phyloP scores from a whole-genome alignment of 75 land plant genomes.

The Pinus tabuliformis region DNA sequence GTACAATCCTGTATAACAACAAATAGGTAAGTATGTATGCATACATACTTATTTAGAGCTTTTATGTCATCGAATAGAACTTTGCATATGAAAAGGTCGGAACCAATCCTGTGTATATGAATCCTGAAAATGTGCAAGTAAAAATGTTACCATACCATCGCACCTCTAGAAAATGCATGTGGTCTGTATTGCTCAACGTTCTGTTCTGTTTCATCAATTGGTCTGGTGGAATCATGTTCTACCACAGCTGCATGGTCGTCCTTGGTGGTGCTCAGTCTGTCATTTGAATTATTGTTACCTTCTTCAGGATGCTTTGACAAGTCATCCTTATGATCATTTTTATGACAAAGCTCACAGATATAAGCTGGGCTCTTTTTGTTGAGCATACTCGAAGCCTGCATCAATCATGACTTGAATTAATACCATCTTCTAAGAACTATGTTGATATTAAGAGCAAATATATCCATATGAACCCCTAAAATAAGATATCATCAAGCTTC shows the following conservation, averaged over 20 bases:
- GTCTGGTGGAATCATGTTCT: constrained; percentile 6
- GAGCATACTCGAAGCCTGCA: constrained; percentile 2
- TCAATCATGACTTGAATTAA: constrained; percentile 4
- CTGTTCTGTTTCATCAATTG: constrained; percentile 8
- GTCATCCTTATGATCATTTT: constrained; percentile 34
- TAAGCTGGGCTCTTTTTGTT: constrained; percentile 12
- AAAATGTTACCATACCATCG: constrained; percentile 7
- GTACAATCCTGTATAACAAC: background rate
- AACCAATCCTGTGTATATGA: background rate
- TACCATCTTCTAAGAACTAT: background rate
- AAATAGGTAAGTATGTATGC: background rate
- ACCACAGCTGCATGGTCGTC: background rate
- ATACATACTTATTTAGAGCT: background rate
- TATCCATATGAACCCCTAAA: background rate
- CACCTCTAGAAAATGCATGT: background rate
- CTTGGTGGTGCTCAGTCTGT: background rate
- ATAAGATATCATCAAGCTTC: background rate
- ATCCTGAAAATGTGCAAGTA: background rate
- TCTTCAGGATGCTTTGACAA: background rate
- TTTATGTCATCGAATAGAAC: background rate
- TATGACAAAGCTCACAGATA: constrained; percentile 77
- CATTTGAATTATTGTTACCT: background rate
- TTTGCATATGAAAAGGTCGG: background rate
- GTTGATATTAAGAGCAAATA: background rate
- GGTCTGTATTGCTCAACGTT: background rate